Evolutionary conservation across 176 grass and related monocot genomes (phyloP).

Genomic region (Bonia amplexicaulis): DNA sequence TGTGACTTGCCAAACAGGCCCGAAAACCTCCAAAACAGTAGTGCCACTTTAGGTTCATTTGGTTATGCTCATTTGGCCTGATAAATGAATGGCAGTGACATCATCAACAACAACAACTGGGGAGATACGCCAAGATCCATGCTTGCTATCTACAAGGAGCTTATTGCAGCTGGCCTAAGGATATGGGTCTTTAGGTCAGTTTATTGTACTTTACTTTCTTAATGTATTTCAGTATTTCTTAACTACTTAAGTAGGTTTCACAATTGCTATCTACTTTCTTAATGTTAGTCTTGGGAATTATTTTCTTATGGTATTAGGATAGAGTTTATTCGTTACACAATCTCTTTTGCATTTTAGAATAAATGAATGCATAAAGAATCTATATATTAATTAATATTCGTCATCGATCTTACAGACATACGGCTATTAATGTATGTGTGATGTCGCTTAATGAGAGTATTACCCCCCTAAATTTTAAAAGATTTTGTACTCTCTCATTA

Average conservation of each 20-base stretch:
- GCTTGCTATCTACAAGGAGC: conserved; percentile 58
- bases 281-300: too few species aligned
- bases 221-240: neutral
- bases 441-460: neutral
- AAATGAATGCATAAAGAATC: neutral
- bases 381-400: neutral
- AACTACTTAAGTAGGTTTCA: neutral
- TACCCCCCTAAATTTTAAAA: neutral
- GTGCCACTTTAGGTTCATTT: neutral
- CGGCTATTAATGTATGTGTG: neutral
- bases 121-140: conserved; percentile 54
- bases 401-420: neutral
- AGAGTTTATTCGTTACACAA: neutral
- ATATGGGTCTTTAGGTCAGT: conserved; percentile 79
- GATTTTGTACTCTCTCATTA: neutral
- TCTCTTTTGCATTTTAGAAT: neutral
- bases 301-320: neutral
- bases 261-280: neutral
- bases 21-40: neutral
- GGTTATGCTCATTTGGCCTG: neutral
- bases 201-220: neutral
- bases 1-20: too few species aligned
- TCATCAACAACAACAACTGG: conserved; percentile 31
- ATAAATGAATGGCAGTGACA: conserved; percentile 9
- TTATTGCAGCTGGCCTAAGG: conserved; percentile 54